phyloP scores from a whole-genome alignment of 352 stramenopile species.

The Phytophthora brassicae region DNA sequence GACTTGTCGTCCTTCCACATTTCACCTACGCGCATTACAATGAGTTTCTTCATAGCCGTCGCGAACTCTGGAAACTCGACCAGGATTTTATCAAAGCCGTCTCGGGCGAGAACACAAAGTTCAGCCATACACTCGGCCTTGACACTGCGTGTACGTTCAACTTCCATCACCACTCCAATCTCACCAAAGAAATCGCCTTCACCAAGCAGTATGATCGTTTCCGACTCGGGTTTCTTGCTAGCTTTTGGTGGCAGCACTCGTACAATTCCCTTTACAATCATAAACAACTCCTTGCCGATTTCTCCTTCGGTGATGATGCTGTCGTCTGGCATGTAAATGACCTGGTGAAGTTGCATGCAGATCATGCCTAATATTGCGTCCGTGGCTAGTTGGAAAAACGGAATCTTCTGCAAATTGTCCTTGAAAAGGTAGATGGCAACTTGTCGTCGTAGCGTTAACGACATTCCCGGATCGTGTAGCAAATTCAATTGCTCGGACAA shows the following conservation, averaged over 20 bases:
- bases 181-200: conserved; percentile 71
- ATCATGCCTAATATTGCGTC: conserved; percentile 68
- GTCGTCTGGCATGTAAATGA: conserved; percentile 71
- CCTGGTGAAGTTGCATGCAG: conserved; percentile 65
- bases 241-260: conserved; percentile 50
- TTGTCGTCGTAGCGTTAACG: conserved; percentile 48
- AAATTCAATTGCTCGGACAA: conserved; percentile 62
- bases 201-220: conserved; percentile 56
- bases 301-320: conserved; percentile 67
- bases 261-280: conserved; percentile 74
- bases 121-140: conserved; percentile 68
- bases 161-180: conserved; percentile 69
- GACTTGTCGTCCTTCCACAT: conserved; percentile 49
- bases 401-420: conserved; percentile 67
- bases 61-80: conserved; percentile 74
- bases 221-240: conserved; percentile 21
- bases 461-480: conserved; percentile 70
- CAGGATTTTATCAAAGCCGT: conserved; percentile 71
- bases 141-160: conserved; percentile 62
- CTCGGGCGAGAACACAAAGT: conserved; percentile 59
- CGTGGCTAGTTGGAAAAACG: conserved; percentile 68
- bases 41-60: conserved; percentile 66
- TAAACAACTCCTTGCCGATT: conserved; percentile 69
- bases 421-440: conserved; percentile 76
- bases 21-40: conserved; percentile 66